Evolutionary conservation across 1,284 basidiomycete species (phyloP).

Genomic region (Anthracocystis walkeri): DNA sequence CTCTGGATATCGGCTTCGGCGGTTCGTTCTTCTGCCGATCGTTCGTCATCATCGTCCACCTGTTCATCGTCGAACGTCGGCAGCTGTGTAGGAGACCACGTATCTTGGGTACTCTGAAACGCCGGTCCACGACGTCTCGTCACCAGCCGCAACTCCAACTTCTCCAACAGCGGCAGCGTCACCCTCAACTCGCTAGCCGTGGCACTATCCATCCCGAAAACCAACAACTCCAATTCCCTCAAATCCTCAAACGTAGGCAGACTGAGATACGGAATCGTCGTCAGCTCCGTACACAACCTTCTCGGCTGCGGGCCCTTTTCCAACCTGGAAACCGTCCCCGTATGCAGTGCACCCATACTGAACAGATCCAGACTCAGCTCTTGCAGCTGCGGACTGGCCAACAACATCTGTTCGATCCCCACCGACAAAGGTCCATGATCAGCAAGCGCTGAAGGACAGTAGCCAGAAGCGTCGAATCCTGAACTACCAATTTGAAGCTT

Average conservation of each 20-base stretch:
- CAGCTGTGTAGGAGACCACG: constrained; percentile 33
- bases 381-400: constrained; percentile 43
- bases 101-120: constrained; percentile 25
- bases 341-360: constrained; percentile 49
- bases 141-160: constrained; percentile 50
- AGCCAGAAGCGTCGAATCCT: constrained; percentile 53
- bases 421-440: constrained; percentile 41
- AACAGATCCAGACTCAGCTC: constrained; percentile 60
- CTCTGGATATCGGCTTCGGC: constrained; percentile 24
- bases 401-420: constrained; percentile 59
- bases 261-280: constrained; percentile 50
- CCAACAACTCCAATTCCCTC: constrained; percentile 49
- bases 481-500: constrained; percentile 44
- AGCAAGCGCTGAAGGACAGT: constrained; percentile 51
- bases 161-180: constrained; percentile 39
- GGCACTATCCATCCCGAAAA: constrained; percentile 51
- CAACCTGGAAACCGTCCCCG: constrained; percentile 32
- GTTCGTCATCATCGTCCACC: constrained; percentile 11
- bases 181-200: constrained; percentile 45
- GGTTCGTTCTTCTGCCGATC: constrained; percentile 4
- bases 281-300: constrained; percentile 53
- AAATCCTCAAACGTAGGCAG: constrained; percentile 56
- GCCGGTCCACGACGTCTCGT: constrained; percentile 31
- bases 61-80: constrained; percentile 22
- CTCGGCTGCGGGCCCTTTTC: constrained; percentile 49